Evolutionary conservation across 2,329 filamentous ascomycete genomes (phyloP).

Genomic region (Huntiella omanensis): DNA sequence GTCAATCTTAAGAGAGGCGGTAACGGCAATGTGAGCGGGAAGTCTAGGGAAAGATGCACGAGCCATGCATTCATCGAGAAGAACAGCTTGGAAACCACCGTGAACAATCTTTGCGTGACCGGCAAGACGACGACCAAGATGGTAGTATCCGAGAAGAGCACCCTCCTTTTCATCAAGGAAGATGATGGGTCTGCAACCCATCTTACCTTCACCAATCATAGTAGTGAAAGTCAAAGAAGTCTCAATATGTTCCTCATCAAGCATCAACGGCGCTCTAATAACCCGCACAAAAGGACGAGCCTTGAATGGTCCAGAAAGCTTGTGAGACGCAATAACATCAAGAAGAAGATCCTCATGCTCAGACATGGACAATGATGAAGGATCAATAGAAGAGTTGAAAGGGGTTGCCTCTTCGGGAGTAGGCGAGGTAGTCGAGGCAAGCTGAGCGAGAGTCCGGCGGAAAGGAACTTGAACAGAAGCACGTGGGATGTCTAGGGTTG

Average conservation of each 20-base stretch:
- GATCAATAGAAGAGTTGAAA: constrained; percentile 6
- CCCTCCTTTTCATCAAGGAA: constrained; percentile 10
- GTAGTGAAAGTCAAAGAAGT: constrained; percentile 10
- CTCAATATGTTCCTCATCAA: constrained; percentile 9
- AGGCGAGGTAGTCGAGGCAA: constrained; percentile 5
- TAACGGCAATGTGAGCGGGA: constrained; percentile 71
- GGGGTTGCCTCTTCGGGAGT: constrained; percentile 2
- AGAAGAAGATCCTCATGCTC: constrained; percentile 10
- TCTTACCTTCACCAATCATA: constrained; percentile 8
- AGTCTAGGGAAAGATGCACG: constrained; percentile 75
- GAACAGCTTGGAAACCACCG: constrained; percentile 75
- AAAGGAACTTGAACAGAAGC: not conserved
- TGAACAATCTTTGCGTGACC: constrained; percentile 85
- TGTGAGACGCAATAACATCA: constrained; percentile 10
- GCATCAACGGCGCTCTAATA: constrained; percentile 10
- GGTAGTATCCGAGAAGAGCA: constrained; percentile 11
- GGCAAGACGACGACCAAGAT: constrained; percentile 56
- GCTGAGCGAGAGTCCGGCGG: constrained; percentile 7
- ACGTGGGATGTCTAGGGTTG: not conserved
- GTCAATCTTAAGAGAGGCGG: constrained; percentile 65
- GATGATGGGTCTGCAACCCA: constrained; percentile 10
- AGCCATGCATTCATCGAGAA: constrained; percentile 78
- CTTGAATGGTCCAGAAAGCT: constrained; percentile 6
- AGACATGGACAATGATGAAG: constrained; percentile 2
- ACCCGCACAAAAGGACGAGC: constrained; percentile 8